phyloP scores from a whole-genome alignment of 768 basidiomycete genomes.

The Psilocybe sp. region DNA sequence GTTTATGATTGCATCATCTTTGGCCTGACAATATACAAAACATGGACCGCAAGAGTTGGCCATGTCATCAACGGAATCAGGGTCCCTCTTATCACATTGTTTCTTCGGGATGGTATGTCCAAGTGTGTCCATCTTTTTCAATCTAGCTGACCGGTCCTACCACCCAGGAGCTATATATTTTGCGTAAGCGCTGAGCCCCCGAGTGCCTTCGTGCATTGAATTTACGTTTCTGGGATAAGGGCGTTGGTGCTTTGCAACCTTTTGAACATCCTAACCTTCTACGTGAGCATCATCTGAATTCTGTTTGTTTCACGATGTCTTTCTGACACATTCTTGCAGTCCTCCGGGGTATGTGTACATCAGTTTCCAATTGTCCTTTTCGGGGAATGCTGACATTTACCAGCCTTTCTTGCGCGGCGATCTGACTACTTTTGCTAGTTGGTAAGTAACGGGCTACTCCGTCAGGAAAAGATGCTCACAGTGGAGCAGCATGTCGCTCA shows the following conservation, averaged over 20 bases:
- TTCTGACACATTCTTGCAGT: not conserved
- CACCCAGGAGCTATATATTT: conserved; percentile 51
- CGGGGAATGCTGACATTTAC: not conserved
- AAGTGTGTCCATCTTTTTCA: not conserved
- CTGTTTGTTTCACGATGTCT: not conserved
- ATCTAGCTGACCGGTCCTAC: not conserved
- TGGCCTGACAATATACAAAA: conserved; percentile 43
- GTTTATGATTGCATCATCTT: conserved; percentile 48
- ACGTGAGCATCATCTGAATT: conserved; percentile 22
- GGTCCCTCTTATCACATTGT: conserved; percentile 35
- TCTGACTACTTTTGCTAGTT: conserved; percentile 48
- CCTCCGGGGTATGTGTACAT: conserved; percentile 9
- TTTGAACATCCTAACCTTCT: conserved; percentile 38
- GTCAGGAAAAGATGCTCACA: not conserved
- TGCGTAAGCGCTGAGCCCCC: conserved; percentile 36
- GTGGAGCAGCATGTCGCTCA: conserved; percentile 40
- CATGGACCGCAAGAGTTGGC: conserved; percentile 31
- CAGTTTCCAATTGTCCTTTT: not conserved
- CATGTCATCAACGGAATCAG: conserved; percentile 19
- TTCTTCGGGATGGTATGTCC: conserved; percentile 48
- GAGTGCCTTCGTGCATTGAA: not conserved
- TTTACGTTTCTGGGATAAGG: conserved; percentile 21
- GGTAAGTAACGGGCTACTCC: conserved; percentile 26
- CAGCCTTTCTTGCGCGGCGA: conserved; percentile 45
- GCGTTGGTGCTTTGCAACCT: conserved; percentile 51